Conservation (phyloP, 1,139 yeast genomes). For the Pichia sp. region DNA sequence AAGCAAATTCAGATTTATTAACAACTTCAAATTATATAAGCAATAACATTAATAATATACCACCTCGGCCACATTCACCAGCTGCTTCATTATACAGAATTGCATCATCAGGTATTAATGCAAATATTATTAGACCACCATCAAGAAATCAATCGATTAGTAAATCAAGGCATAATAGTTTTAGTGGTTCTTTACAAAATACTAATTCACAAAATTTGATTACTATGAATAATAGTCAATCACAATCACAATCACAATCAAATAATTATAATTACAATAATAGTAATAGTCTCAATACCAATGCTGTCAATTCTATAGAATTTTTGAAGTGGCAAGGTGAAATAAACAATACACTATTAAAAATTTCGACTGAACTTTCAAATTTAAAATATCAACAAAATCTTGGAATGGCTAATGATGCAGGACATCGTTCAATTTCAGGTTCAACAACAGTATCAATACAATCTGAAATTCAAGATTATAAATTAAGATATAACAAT, state of each 20-base stretch:
- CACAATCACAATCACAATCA: too few species aligned
- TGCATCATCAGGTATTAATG: constrained; percentile 26
- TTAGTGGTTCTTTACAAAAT: constrained; percentile 6
- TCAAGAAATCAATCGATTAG: constrained; percentile 23
- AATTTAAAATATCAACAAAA: constrained; percentile 14
- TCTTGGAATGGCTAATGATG: constrained; percentile 1
- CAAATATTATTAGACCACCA: constrained; percentile 25
- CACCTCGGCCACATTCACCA: constrained; percentile 25
- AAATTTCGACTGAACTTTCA: constrained; percentile 26
- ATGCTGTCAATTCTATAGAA: constrained; percentile 15
- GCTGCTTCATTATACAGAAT: constrained; percentile 29
- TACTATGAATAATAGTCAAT: not conserved
- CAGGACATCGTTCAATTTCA: constrained; percentile 12
- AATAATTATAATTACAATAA: constrained; percentile 1
- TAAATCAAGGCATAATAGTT: constrained; percentile 16
- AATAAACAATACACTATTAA: constrained; percentile 26
- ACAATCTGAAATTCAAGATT: constrained; percentile 7
- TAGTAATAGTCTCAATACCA: not conserved
- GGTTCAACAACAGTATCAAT: constrained; percentile 10
- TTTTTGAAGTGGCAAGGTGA: constrained; percentile 31
- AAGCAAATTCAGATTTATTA: not conserved
- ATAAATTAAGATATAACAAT: constrained; percentile 5
- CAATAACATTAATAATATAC: not conserved
- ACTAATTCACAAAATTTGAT: not conserved
- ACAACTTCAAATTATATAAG: not conserved